Conservation (phyloP, 257 asterid species). For the Jacaranda mimosifolia region DNA sequence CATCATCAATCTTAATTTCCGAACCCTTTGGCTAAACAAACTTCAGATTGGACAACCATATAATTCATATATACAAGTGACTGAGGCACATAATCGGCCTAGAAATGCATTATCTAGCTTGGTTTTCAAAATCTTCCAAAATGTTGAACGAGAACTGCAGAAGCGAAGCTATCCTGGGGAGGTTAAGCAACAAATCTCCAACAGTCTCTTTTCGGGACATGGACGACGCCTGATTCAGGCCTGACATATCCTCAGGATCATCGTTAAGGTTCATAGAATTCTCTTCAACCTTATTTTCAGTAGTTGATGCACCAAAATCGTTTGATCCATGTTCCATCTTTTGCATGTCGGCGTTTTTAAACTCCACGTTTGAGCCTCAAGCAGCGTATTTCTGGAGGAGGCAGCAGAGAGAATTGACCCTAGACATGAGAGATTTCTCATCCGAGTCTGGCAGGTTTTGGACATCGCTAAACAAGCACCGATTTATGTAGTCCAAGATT, state of each 20-base stretch:
- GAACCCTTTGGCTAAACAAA: conserved; percentile 53
- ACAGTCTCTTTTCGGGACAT: conserved; percentile 84
- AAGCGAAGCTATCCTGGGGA: conserved; percentile 91
- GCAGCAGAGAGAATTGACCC: conserved; percentile 94
- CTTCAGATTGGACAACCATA: conserved; percentile 30
- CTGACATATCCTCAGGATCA: conserved; percentile 36
- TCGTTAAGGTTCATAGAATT: conserved; percentile 3
- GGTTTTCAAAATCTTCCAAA: conserved; percentile 66
- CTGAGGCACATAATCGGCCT: neutral
- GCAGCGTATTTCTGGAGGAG: conserved; percentile 78
- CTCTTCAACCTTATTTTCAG: conserved; percentile 33
- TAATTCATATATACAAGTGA: conserved; percentile 25
- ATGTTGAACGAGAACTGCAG: conserved; percentile 88
- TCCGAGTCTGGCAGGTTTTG: conserved; percentile 67
- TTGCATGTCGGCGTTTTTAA: conserved; percentile 41
- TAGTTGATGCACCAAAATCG: conserved; percentile 1
- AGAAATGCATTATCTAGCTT: conserved; percentile 52
- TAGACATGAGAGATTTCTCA: conserved; percentile 81
- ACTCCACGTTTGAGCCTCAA: conserved; percentile 32
- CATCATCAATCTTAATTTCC: conserved; percentile 76
- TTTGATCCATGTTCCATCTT: conserved; percentile 46
- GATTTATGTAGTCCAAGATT: conserved; percentile 72
- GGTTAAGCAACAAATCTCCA: conserved; percentile 78
- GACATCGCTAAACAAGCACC: conserved; percentile 71
- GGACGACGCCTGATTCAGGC: conserved; percentile 47